These are phyloP conservation scores for Brettanomyces custersianus DNA, from an alignment of 805 yeast genomes.

Conservation along the genomic window DNA sequence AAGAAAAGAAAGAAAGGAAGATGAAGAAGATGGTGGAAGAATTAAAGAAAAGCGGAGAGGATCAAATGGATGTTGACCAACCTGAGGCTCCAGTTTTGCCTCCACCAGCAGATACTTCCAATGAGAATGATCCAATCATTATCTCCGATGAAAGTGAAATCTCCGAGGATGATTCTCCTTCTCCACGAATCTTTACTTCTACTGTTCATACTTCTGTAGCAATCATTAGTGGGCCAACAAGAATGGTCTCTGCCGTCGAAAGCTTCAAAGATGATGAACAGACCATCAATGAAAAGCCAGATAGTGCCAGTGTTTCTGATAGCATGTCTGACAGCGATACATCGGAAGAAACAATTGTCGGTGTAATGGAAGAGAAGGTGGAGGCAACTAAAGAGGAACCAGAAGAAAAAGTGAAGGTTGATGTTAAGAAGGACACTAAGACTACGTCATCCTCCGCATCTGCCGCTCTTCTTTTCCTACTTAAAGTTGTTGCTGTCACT, in stretches of 20 bases:
- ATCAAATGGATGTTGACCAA: neutral
- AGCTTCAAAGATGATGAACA: constrained; percentile 14
- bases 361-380: constrained; percentile 8
- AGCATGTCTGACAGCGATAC: constrained; percentile 5
- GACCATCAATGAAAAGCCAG: constrained; percentile 15
- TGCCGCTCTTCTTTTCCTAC: neutral
- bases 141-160: neutral
- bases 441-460: constrained; percentile 3
- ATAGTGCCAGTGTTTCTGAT: constrained; percentile 11
- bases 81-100: neutral
- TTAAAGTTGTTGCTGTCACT: neutral
- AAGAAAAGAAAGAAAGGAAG: neutral
- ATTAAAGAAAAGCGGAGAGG: neutral
- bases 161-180: neutral
- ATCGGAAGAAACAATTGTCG: constrained; percentile 6
- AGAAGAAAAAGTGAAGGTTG: constrained; percentile 3
- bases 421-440: constrained; percentile 1
- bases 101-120: neutral
- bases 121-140: neutral
- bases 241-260: neutral
- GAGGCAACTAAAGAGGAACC: constrained; percentile 5
- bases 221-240: neutral
- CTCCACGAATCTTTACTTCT: neutral
- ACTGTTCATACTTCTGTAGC: neutral
- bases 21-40: neutral